A percentile compares a stretch with the other conserved stretches of the same genome.
phyloP scores from a whole-genome alignment of 345 rosid species.

The Carallia brachiata region DNA sequence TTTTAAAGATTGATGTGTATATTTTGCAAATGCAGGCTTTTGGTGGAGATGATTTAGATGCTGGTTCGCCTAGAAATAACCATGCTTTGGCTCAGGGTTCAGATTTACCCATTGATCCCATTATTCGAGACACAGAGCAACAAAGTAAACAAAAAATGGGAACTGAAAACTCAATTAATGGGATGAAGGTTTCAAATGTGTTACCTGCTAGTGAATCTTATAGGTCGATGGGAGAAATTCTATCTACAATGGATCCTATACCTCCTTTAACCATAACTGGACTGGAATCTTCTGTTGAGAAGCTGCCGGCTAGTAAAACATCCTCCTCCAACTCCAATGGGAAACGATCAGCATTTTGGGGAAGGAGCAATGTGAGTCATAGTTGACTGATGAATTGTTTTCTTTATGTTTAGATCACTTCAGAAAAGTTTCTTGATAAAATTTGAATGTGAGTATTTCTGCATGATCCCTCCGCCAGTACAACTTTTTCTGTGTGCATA shows the following conservation, averaged over 20 bases:
- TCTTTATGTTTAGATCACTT: too few relatives aligned
- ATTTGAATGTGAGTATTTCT: too few relatives aligned
- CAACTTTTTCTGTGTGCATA: too few relatives aligned
- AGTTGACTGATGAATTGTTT: conserved; percentile 13
- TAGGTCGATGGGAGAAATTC: conserved; percentile 69
- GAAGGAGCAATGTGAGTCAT: conserved; percentile 79
- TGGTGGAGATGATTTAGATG: conserved; percentile 84
- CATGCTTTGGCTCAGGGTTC: conserved; percentile 44
- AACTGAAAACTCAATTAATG: conserved; percentile 47
- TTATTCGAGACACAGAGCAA: conserved; percentile 46
- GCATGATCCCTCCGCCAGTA: too few relatives aligned
- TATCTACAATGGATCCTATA: conserved; percentile 58
- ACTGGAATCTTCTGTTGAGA: conserved; percentile 61
- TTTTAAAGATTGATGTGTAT: neutral
- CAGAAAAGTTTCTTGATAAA: too few relatives aligned
- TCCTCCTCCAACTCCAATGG: conserved; percentile 55
- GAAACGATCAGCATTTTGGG: conserved; percentile 83
- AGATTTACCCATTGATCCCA: conserved; percentile 38
- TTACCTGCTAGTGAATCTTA: conserved; percentile 62
- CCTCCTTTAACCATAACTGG: conserved; percentile 51
- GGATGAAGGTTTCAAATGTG: conserved; percentile 43
- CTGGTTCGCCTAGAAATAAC: conserved; percentile 57
- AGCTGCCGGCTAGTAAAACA: conserved; percentile 52
- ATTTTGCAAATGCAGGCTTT: conserved; percentile 56
- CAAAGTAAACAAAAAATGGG: conserved; percentile 50